Evolutionary conservation across 495 filamentous ascomycete species (phyloP), one percentile per base, ranked within the genome.

Genomic region (Cenococcum geophilum): DNA sequence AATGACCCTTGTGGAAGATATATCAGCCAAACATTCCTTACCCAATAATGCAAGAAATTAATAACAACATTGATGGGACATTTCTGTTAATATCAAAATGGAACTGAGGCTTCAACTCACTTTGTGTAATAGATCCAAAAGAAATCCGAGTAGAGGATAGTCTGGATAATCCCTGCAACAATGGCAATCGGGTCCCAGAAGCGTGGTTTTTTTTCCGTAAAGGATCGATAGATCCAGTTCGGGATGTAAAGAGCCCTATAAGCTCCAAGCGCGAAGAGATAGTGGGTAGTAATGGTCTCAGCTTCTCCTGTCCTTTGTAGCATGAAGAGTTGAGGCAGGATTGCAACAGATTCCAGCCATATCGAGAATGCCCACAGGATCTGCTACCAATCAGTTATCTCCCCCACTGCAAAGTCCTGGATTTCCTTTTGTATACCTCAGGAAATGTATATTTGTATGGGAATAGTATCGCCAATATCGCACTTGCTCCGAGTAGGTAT

Each of bases 111-210:
- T 10, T 50, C 18, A 56, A 71, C 83, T 75, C 75, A 89, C 86
- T 95, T 96, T 47, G 86, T 96, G 73, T 96, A 98, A 75, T 98
- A 98, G 63, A 98, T 96, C 80, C 89, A 98, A 80, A 98, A 98
- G 78, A 98, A 98, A 76, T 98, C 93, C 56, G 89, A 95, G 76
- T 98, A 98, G 55, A 97, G 79, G 27, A 97, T 74, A 20, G 93
- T 97, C 79, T 98, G 93, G 61, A 96, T 78, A 32, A 96, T 81
- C 10, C 93, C 93, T 9, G 93, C 93, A 40, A 91, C 61, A 47
- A 95, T 85, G 1, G 92, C 85, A 66, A 96, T 91, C 52, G 82
- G 82, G 73, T 97, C 91, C 60, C 86, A 83, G 76, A 86, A 83
- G 4, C 32, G 42, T 6, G 57, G 61, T 25, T 11, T 10, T n/a